A percentile compares a stretch with the other conserved stretches of the same genome.
phyloP scores from a whole-genome alignment of 176 grass and related monocot genomes.

The Triticum turgidum region DNA sequence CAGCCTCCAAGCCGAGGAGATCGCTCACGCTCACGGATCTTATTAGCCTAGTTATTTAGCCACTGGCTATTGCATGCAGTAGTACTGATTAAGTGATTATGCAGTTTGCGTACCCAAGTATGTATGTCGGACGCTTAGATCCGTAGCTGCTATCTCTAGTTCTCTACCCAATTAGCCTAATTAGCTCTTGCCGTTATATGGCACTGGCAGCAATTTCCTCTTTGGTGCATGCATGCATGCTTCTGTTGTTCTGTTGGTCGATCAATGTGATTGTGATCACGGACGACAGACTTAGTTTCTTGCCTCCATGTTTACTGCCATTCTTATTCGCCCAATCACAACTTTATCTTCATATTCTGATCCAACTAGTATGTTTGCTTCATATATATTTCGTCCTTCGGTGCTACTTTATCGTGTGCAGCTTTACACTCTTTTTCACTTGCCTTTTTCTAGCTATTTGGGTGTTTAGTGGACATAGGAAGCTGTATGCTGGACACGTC shows the following conservation, averaged over 20 bases:
- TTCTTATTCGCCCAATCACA: background rate
- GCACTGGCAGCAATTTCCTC: background rate
- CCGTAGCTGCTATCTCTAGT: constrained; percentile 3
- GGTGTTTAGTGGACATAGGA: too few species aligned
- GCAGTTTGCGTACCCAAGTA: background rate
- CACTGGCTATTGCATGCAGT: background rate
- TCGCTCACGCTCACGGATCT: constrained; percentile 26
- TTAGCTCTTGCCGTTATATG: background rate
- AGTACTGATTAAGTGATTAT: background rate
- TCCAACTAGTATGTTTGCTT: background rate
- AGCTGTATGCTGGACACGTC: too few species aligned
- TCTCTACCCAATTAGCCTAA: background rate
- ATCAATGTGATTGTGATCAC: background rate
- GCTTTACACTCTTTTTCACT: background rate
- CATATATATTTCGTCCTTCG: background rate
- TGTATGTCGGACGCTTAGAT: background rate
- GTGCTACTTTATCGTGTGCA: background rate
- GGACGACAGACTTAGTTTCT: background rate
- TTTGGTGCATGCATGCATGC: constrained; percentile 9
- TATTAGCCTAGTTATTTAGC: constrained; percentile 34
- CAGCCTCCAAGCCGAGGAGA: constrained; percentile 31
- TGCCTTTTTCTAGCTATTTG: too few species aligned
- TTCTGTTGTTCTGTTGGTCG: constrained; percentile 9
- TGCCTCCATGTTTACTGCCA: constrained; percentile 6
- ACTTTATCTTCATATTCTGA: background rate